These are phyloP conservation scores for Abelmoschus esculentus DNA, from an alignment of 345 rosid genomes.

Conservation along the genomic window DNA sequence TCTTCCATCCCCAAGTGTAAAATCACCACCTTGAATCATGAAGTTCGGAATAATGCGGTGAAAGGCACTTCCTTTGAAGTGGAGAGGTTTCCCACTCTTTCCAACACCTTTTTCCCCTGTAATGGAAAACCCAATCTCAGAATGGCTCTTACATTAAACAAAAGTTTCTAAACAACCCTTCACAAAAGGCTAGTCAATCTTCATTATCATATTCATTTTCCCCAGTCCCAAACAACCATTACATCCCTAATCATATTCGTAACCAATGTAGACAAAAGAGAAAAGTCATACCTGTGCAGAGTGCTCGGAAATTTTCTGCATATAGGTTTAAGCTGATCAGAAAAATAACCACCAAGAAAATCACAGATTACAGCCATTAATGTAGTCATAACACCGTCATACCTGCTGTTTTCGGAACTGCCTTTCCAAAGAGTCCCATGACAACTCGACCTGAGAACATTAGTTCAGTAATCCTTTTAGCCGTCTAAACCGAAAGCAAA, in stretches of 20 bases:
- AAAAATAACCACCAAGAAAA: background rate
- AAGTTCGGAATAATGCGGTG: slow-evolving; percentile 97
- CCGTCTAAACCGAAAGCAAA: background rate
- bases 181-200: background rate
- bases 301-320: slow-evolving; percentile 97
- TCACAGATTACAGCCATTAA: background rate
- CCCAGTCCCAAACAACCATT: background rate
- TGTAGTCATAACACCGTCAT: background rate
- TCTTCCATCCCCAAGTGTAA: slow-evolving; percentile 88
- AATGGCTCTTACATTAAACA: background rate
- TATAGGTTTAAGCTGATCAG: slow-evolving; percentile 13
- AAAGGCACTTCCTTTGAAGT: slow-evolving; percentile 69
- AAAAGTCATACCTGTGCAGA: slow-evolving; percentile 69
- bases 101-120: slow-evolving; percentile 89
- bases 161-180: background rate
- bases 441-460: slow-evolving; percentile 62
- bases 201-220: background rate
- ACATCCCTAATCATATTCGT: background rate
- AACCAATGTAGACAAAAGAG: background rate
- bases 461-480: background rate
- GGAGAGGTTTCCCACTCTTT: slow-evolving; percentile 83
- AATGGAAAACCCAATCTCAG: slow-evolving; percentile 8
- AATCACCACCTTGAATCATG: slow-evolving; percentile 96
- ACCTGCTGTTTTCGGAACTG: slow-evolving; percentile 95
- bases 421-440: slow-evolving; percentile 80